These are phyloP conservation scores for Metarhizium guizhouense DNA, from an alignment of 2,329 filamentous ascomycete genomes.

Conservation along the genomic window DNA sequence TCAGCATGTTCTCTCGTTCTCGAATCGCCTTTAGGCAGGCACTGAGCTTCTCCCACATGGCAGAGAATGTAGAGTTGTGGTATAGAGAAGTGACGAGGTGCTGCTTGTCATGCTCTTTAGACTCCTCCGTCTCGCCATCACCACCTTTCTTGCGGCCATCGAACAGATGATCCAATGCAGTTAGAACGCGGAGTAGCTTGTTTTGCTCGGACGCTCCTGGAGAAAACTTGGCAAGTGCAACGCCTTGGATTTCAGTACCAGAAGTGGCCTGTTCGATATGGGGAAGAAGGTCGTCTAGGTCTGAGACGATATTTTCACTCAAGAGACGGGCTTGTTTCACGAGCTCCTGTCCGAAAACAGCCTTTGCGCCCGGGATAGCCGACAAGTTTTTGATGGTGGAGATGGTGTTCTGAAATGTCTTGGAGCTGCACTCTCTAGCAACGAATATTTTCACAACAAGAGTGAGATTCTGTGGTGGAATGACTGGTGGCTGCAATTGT, in stretches of 20 bases:
- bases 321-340: conserved; percentile 78
- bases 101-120: conserved; percentile 57
- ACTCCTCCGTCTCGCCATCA: conserved; percentile 39
- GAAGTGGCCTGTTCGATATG: conserved; percentile 82
- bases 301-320: conserved; percentile 74
- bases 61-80: conserved; percentile 80
- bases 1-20: conserved; percentile 89
- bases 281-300: conserved; percentile 75
- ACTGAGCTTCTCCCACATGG: conserved; percentile 87
- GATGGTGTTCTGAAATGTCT: conserved; percentile 95
- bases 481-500: conserved; percentile 67
- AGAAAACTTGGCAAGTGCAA: conserved; percentile 91
- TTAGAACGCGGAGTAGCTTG: conserved; percentile 84
- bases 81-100: conserved; percentile 83
- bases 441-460: conserved; percentile 96
- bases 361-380: conserved; percentile 80
- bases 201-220: conserved; percentile 94
- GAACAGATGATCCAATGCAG: conserved; percentile 91
- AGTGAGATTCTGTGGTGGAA: conserved; percentile 82
- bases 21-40: conserved; percentile 81
- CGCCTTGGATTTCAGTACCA: conserved; percentile 89
- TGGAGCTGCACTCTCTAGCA: conserved; percentile 90
- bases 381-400: conserved; percentile 99
- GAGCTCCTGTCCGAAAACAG: conserved; percentile 86
- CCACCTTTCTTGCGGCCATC: conserved; percentile 64